A percentile compares a stretch with the other conserved stretches of the same genome.
Evolutionary conservation across 441 rosid genomes (phyloP).

Genomic region (Pelargonium australe): DNA sequence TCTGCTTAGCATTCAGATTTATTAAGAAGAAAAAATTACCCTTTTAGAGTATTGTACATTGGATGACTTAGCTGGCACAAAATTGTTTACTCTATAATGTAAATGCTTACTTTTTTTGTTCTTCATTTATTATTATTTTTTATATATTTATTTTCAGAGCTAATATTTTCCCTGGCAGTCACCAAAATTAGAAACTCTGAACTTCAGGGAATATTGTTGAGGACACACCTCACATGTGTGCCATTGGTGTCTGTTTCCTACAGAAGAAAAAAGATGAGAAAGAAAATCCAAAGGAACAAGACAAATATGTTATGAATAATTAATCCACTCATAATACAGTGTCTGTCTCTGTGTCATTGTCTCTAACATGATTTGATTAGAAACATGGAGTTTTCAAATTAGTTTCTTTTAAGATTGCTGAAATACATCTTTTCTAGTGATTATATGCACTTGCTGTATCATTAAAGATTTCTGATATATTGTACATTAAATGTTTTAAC

Average conservation of each 20-base stretch:
- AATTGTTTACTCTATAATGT: slow-evolving; percentile 4
- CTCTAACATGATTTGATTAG: slow-evolving; percentile 6
- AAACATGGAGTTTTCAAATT: background rate
- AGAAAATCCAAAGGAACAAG: background rate
- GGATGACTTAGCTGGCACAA: background rate
- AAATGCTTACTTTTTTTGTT: background rate
- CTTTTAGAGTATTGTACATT: background rate
- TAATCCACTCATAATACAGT: slow-evolving; percentile 1
- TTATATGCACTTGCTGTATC: background rate
- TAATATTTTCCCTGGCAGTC: background rate
- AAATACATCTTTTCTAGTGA: background rate
- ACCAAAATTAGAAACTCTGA: slow-evolving; percentile 1
- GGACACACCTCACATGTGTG: slow-evolving; percentile 9
- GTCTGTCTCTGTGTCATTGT: background rate
- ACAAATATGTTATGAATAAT: slow-evolving; percentile 5
- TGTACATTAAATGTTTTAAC: too few relatives aligned
- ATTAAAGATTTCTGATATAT: background rate
- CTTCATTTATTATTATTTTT: background rate
- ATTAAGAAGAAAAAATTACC: background rate
- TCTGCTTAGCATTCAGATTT: background rate
- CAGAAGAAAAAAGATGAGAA: slow-evolving; percentile 2
- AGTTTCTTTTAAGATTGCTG: background rate
- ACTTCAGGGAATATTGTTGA: slow-evolving; percentile 5
- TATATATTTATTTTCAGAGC: background rate
- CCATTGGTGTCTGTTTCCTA: slow-evolving; percentile 3